Evolutionary conservation across 345 rosid genomes (phyloP).

Genomic region (Lumnitzera littorea): DNA sequence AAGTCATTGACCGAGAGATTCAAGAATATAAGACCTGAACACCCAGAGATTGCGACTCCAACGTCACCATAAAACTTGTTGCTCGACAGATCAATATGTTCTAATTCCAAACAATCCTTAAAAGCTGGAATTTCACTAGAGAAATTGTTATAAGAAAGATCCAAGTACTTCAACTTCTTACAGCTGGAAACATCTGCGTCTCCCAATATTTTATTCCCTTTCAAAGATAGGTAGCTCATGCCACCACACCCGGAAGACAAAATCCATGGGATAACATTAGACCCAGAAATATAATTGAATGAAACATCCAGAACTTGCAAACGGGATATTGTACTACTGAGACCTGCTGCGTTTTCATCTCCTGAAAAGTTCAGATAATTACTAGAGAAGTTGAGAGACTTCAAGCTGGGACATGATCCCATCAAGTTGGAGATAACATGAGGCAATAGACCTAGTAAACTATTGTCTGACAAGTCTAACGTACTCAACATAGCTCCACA

Average conservation of each 20-base stretch:
- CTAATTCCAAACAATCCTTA: conserved; percentile 25
- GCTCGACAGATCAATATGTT: conserved; percentile 53
- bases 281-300: conserved; percentile 49
- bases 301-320: conserved; percentile 66
- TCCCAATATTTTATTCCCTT: conserved; percentile 47
- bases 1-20: conserved; percentile 55
- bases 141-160: conserved; percentile 60
- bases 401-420: conserved; percentile 25
- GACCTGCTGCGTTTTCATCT: conserved; percentile 45
- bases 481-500: too few relatives aligned
- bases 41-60: conserved; percentile 42
- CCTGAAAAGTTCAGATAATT: conserved; percentile 46
- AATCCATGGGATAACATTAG: conserved; percentile 1
- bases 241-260: conserved; percentile 21
- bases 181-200: conserved; percentile 22
- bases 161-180: conserved; percentile 41
- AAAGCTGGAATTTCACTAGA: conserved; percentile 52
- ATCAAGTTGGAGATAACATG: too few relatives aligned
- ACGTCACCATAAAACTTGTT: conserved; percentile 56
- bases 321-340: too few relatives aligned
- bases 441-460: too few relatives aligned
- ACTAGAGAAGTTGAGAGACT: conserved; percentile 50
- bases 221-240: conserved; percentile 57
- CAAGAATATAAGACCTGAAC: conserved; percentile 52
- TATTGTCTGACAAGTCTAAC: too few relatives aligned